phyloP scores from a whole-genome alignment of 768 basidiomycete species.

The Symmetrospora coprosmae region DNA sequence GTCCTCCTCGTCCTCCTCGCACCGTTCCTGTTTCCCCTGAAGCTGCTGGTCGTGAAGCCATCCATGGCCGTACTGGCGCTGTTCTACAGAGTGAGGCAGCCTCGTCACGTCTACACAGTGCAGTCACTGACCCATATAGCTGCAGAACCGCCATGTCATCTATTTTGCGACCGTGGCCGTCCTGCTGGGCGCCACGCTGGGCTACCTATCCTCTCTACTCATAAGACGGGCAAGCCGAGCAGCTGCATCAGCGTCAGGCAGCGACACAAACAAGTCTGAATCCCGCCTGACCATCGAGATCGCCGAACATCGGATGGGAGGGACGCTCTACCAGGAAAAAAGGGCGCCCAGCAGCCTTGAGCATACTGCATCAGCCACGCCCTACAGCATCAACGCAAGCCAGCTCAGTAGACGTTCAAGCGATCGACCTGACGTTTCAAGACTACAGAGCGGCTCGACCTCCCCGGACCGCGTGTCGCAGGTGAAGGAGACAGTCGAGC shows the following conservation, averaged over 20 bases:
- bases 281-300: neutral
- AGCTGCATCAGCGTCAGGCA: neutral
- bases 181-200: neutral
- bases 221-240: neutral
- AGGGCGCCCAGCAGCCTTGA: neutral
- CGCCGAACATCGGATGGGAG: neutral
- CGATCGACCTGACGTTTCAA: neutral
- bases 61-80: neutral
- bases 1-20: neutral
- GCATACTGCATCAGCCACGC: neutral
- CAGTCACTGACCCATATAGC: neutral
- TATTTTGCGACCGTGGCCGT: conserved; percentile 1
- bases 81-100: neutral
- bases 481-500: neutral
- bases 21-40: neutral
- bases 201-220: neutral
- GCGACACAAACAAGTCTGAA: neutral
- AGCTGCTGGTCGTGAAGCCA: neutral
- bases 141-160: conserved; percentile 7
- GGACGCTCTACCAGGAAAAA: neutral
- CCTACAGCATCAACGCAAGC: neutral
- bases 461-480: neutral
- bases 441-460: neutral
- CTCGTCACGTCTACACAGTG: neutral
- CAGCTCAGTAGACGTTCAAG: neutral